Conservation (phyloP, 2,329 filamentous ascomycete genomes). For the Thelonectria discophora region DNA sequence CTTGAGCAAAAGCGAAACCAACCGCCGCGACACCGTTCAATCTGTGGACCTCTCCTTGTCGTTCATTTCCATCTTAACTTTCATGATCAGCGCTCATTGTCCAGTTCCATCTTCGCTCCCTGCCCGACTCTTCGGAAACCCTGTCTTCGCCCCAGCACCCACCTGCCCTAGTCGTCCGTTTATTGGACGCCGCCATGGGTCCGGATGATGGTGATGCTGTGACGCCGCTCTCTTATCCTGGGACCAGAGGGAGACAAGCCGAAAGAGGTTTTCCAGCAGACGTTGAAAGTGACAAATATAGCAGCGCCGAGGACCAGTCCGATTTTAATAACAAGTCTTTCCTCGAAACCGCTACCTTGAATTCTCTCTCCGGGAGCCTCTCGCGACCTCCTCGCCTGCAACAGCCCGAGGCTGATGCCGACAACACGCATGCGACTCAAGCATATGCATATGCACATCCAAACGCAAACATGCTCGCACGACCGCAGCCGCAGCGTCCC, state of each 20-base stretch:
- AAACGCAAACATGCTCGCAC: slow-evolving; percentile 29
- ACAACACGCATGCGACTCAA: slow-evolving; percentile 29
- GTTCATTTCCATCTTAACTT: slow-evolving; percentile 39
- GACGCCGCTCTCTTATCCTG: slow-evolving; percentile 34
- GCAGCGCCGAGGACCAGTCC: slow-evolving; percentile 27
- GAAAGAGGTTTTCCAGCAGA: slow-evolving; percentile 27
- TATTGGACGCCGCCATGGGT: slow-evolving; percentile 38
- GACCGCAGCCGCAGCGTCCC: slow-evolving; percentile 28
- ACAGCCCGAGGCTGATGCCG: slow-evolving; percentile 17
- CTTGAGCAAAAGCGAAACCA: slow-evolving; percentile 9
- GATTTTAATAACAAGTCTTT: slow-evolving; percentile 40
- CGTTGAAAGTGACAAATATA: slow-evolving; percentile 28
- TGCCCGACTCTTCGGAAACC: slow-evolving; percentile 33
- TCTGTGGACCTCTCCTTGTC: slow-evolving; percentile 38
- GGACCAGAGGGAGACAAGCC: slow-evolving; percentile 32
- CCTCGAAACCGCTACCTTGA: slow-evolving; percentile 42
- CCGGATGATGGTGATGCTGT: slow-evolving; percentile 37
- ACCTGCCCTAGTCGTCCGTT: slow-evolving; percentile 28
- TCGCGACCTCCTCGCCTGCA: slow-evolving; percentile 27
- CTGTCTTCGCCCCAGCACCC: slow-evolving; percentile 30
- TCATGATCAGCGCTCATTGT: slow-evolving; percentile 40
- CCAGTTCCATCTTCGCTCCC: slow-evolving; percentile 37
- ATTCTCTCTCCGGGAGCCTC: slow-evolving; percentile 34
- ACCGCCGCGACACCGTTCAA: slow-evolving; percentile 21
- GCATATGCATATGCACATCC: slow-evolving; percentile 33